phyloP scores from a whole-genome alignment of 176 grass and related monocot species.

The Alopecurus myosuroides region DNA sequence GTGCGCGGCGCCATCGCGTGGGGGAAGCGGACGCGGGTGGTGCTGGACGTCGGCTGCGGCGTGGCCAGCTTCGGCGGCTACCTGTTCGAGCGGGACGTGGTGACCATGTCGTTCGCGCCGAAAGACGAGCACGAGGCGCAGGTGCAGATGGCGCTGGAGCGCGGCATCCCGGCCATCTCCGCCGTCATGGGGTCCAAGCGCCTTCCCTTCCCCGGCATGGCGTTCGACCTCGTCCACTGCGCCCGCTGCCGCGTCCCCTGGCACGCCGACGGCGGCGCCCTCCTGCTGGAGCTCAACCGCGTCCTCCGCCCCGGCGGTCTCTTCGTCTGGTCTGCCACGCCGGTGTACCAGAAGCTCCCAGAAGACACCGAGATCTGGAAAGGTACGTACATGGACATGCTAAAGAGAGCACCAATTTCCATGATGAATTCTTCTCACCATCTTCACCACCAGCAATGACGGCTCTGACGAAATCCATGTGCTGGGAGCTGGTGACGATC shows the following conservation, averaged over 20 bases:
- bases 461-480: conserved; percentile 78
- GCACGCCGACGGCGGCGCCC: conserved; percentile 77
- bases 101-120: conserved; percentile 87
- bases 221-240: conserved; percentile 93
- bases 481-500: conserved; percentile 81
- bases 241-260: conserved; percentile 90
- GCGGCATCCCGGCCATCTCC: conserved; percentile 92
- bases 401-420: background rate
- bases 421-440: background rate
- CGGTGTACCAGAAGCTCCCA: conserved; percentile 90
- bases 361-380: conserved; percentile 92
- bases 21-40: conserved; percentile 71
- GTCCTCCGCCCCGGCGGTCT: conserved; percentile 82
- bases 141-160: conserved; percentile 88
- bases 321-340: conserved; percentile 97
- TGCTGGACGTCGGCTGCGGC: conserved; percentile 94
- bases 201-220: conserved; percentile 71
- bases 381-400: conserved; percentile 17
- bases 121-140: conserved; percentile 98
- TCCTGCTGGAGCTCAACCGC: conserved; percentile 88
- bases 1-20: conserved; percentile 58
- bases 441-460: conserved; percentile 35
- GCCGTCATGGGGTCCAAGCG: conserved; percentile 92
- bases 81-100: conserved; percentile 79
- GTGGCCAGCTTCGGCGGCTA: conserved; percentile 96